Conservation (phyloP, 2,329 filamentous ascomycete genomes). For the Stagonosporopsis vannaccii region DNA sequence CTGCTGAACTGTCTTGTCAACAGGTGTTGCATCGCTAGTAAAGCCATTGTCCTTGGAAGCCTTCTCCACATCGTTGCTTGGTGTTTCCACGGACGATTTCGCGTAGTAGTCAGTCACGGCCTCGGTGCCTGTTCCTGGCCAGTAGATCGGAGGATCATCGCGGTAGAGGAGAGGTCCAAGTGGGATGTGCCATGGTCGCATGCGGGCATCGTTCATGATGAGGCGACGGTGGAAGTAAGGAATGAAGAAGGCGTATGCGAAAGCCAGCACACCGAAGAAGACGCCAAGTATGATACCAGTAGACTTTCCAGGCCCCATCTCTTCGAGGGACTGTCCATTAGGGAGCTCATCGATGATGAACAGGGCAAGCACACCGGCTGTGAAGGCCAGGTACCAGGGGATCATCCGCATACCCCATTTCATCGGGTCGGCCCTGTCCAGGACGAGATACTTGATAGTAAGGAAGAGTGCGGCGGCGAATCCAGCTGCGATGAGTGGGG, state of each 20-base stretch:
- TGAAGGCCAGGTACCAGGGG: slow-evolving; percentile 59
- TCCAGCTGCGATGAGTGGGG: slow-evolving; percentile 57
- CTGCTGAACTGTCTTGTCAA: background rate
- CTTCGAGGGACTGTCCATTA: slow-evolving; percentile 35
- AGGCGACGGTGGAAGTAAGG: slow-evolving; percentile 39
- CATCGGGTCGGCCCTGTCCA: slow-evolving; percentile 58
- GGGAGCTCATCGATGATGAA: slow-evolving; percentile 64
- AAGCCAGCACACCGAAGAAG: slow-evolving; percentile 30
- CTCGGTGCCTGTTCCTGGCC: slow-evolving; percentile 47
- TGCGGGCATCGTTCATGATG: slow-evolving; percentile 33
- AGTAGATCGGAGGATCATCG: slow-evolving; percentile 52
- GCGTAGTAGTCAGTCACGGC: slow-evolving; percentile 53
- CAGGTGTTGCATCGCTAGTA: slow-evolving; percentile 6
- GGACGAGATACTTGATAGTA: slow-evolving; percentile 58
- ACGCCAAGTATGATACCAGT: slow-evolving; percentile 37
- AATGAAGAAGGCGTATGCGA: slow-evolving; percentile 38
- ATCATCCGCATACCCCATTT: slow-evolving; percentile 59
- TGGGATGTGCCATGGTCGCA: slow-evolving; percentile 35
- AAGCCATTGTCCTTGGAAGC: slow-evolving; percentile 7
- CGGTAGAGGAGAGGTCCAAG: slow-evolving; percentile 51
- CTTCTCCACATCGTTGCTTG: slow-evolving; percentile 22
- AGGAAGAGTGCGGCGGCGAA: slow-evolving; percentile 60
- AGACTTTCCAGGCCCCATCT: slow-evolving; percentile 38
- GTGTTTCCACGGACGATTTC: slow-evolving; percentile 33
- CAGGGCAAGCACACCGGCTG: slow-evolving; percentile 60